Evolutionary conservation across 1,284 basidiomycete species (phyloP).

Genomic region (Ustilago crameri): DNA sequence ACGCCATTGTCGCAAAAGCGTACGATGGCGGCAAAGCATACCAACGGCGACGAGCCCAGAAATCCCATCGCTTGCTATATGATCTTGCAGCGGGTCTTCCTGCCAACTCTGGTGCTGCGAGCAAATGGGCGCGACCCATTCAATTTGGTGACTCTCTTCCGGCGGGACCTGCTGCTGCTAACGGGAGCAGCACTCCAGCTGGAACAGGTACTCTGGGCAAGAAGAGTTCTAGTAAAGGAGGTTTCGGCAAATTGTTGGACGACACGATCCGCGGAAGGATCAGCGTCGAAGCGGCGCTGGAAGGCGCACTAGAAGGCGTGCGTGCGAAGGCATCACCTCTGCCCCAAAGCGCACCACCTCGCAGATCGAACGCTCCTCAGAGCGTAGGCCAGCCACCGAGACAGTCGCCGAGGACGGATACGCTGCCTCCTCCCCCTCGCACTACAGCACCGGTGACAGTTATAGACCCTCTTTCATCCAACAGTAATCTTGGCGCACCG

Average conservation of each 20-base stretch:
- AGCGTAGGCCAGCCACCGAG: not conserved
- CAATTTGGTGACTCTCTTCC: conserved; percentile 58
- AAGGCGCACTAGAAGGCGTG: conserved; percentile 33
- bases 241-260: conserved; percentile 44
- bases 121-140: conserved; percentile 65
- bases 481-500: conserved; percentile 4
- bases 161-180: conserved; percentile 4
- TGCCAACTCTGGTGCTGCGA: conserved; percentile 60
- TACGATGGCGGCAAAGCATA: conserved; percentile 47
- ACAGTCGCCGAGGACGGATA: not conserved
- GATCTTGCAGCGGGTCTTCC: conserved; percentile 61
- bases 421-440: not conserved
- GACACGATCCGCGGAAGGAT: conserved; percentile 53
- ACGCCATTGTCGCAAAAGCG: conserved; percentile 53
- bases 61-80: conserved; percentile 51
- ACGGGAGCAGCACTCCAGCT: not conserved
- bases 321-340: conserved; percentile 8
- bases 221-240: conserved; percentile 8
- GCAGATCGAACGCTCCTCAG: not conserved
- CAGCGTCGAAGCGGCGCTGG: conserved; percentile 50
- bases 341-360: conserved; percentile 9
- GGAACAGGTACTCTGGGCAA: not conserved
- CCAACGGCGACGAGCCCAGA: conserved; percentile 26
- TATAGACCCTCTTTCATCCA: conserved; percentile 18
- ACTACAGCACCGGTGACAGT: not conserved